Base-by-base conservation (phyloP, 106 monocot species). In the Ottelia alismoides region DNA sequence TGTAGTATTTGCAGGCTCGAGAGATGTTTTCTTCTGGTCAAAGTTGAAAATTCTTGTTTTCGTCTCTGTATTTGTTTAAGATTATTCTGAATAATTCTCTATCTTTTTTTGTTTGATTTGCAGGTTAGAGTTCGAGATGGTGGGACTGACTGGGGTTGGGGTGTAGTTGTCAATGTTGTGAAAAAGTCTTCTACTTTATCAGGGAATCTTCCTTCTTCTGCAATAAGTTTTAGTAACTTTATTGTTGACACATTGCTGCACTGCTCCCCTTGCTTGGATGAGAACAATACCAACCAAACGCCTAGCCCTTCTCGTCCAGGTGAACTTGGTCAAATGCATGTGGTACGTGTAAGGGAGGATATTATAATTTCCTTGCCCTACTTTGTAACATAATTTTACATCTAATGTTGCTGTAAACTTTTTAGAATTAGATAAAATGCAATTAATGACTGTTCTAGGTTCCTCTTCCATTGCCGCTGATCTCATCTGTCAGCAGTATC, bases 141-240 rank as follows among this genome's bases (percentile, higher is more conserved):
- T 55, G 74, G 70, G 44, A 82, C 82, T 26, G 85, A 98, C 70
- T 98, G 98, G 98, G 98, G 98, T n/a, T 98, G 98, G 90, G 98
- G 98, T n/a, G 90, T 98, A 28, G 98, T 90, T 16, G 77, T 98
- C 45, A 89, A 98, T 58, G 90, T 98, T 26, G 98, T 98, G 31
- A 85, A 78, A 66, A 98, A 80, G 31, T 74, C 85, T 6, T 64
- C 84, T 28, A 31, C 76, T 17, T 51, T 66, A 62, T 60, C 21
- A 12, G 58, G 75, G 35, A 60, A 78, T 31, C 58, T 81, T 50
- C 75, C 73, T 25, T 27, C 93, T 62, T 63, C 76, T 49, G 53
- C 76, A 22, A 45, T 73, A 52, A 62, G 55, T n/a, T n/a, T n/a
- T 45, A 69, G 44, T 66, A 68, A 49, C 65, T 98, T 90, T 56